Evolutionary conservation across 768 basidiomycete species (phyloP).

Genomic region (Phanerodontia chrysosporium): DNA sequence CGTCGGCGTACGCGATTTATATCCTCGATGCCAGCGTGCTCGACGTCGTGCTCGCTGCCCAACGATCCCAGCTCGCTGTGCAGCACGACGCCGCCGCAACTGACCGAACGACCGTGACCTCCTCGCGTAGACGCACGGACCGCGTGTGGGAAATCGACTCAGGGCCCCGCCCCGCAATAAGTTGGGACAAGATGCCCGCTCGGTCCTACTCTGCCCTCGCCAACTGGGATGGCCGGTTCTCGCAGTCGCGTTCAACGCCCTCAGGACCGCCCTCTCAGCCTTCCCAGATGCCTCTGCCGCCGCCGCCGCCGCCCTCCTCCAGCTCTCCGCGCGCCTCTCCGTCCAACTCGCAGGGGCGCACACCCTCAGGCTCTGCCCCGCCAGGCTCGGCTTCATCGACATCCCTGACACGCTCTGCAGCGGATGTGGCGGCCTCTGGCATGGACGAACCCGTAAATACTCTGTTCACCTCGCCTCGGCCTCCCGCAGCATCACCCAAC

Average conservation of each 20-base stretch:
- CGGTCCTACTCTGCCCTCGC: background rate
- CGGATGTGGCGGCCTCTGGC: no score
- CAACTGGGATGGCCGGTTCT: background rate
- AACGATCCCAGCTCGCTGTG: background rate
- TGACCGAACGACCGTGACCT: background rate
- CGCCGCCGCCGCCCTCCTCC: background rate
- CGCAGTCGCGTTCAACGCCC: background rate
- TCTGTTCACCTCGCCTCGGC: no score
- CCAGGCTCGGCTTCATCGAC: background rate
- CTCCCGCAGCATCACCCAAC: no score
- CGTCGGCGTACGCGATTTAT: background rate
- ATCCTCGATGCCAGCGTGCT: background rate
- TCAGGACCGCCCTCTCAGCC: background rate
- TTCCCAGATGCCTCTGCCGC: no score
- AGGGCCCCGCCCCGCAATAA: background rate
- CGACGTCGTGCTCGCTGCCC: background rate
- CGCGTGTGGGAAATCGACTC: background rate
- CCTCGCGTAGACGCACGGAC: background rate
- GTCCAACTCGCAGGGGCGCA: background rate
- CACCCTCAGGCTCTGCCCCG: background rate
- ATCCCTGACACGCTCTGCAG: no score
- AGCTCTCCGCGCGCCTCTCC: background rate
- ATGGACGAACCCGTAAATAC: no score
- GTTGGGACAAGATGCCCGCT: background rate
- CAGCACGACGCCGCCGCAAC: background rate